phyloP scores from a whole-genome alignment of 495 filamentous ascomycete species.

The Penicillium maclennaniae region DNA sequence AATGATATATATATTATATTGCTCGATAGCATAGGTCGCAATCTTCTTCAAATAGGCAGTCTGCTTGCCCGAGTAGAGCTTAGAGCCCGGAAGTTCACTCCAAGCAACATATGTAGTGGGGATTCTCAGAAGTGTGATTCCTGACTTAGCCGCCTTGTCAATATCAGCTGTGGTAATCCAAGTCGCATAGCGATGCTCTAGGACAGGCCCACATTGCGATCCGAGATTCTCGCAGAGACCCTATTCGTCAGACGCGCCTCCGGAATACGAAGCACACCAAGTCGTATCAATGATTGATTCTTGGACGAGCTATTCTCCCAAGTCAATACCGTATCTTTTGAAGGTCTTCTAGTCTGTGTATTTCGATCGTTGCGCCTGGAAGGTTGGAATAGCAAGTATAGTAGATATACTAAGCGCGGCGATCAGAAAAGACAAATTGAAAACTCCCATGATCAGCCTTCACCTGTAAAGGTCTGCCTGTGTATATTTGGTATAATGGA shows the following conservation, averaged over 20 bases:
- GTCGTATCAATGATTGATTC: not conserved
- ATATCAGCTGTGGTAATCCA: constrained; percentile 2
- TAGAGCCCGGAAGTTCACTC: constrained; percentile 25
- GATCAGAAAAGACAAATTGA: no score
- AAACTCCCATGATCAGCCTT: no score
- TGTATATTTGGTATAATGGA: no score
- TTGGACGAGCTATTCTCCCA: constrained; percentile 2
- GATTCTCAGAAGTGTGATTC: constrained; percentile 2
- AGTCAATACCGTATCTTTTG: constrained; percentile 3
- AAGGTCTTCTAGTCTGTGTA: constrained; percentile 7
- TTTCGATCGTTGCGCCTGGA: not conserved
- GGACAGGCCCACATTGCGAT: not conserved
- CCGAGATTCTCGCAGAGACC: constrained; percentile 4
- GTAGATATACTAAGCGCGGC: no score
- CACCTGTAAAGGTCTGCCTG: no score
- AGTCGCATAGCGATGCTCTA: constrained; percentile 1
- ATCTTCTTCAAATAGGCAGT: constrained; percentile 21
- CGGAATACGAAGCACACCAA: not conserved
- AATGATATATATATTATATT: constrained; percentile 27
- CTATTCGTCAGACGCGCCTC: constrained; percentile 1
- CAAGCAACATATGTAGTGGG: constrained; percentile 16
- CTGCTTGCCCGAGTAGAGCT: constrained; percentile 28
- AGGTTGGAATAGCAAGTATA: not conserved
- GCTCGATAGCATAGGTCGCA: constrained; percentile 23
- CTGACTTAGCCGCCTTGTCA: not conserved